phyloP scores from a whole-genome alignment of 495 filamentous ascomycete genomes.

The Aspergillus homomorphus region DNA sequence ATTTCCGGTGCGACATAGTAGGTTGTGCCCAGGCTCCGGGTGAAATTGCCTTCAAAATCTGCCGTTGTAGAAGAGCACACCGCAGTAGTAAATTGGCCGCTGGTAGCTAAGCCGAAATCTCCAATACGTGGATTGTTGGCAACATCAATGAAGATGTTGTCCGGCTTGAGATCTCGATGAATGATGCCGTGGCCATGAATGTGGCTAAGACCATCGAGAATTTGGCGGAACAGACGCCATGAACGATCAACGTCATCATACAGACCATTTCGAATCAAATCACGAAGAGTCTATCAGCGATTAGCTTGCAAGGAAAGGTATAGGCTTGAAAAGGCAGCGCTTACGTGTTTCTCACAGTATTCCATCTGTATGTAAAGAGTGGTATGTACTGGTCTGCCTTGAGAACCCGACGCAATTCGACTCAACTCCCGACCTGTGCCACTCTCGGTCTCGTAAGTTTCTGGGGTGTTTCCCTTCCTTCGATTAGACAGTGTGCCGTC shows the following conservation, averaged over 20 bases:
- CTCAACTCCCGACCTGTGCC: conserved; percentile 29
- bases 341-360: conserved; percentile 87
- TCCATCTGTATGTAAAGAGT: conserved; percentile 92
- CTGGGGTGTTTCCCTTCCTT: conserved; percentile 22
- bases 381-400: conserved; percentile 45
- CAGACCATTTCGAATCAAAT: conserved; percentile 78
- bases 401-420: conserved; percentile 37
- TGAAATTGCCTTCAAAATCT: conserved; percentile 58
- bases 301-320: conserved; percentile 5
- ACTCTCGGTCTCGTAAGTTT: conserved; percentile 27
- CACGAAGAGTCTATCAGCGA: conserved; percentile 68
- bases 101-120: conserved; percentile 93
- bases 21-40: conserved; percentile 88
- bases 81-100: conserved; percentile 65
- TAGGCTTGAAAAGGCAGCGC: conserved; percentile 17
- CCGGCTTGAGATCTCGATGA: conserved; percentile 95
- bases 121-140: conserved; percentile 89
- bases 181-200: conserved; percentile 91
- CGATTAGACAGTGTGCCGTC: conserved; percentile 34
- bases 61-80: conserved; percentile 43
- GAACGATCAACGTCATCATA: conserved; percentile 68
- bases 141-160: conserved; percentile 95
- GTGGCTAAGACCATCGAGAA: conserved; percentile 85
- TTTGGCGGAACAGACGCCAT: conserved; percentile 89
- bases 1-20: conserved; percentile 95